Percentiles rank a stretch among this genome's conserved stretches.
These are phyloP conservation scores for Sporothrix pallida DNA, from an alignment of 2,329 filamentous ascomycete species.

Conservation along the genomic window DNA sequence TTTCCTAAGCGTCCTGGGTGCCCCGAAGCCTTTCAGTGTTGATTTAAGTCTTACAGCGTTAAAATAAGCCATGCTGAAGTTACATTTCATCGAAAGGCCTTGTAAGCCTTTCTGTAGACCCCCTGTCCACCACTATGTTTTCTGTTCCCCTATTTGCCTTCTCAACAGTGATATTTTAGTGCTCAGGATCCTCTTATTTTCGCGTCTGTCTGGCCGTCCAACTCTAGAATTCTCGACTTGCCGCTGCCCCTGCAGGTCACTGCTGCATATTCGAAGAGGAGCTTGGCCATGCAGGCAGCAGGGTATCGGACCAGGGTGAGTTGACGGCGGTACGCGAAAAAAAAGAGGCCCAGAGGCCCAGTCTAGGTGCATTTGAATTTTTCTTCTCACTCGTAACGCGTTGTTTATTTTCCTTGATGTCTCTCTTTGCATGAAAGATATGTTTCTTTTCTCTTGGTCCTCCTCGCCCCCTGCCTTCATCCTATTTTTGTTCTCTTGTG, in stretches of 20 bases:
- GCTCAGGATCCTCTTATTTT: background rate
- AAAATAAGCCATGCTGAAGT: no score
- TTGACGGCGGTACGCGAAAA: conserved; percentile 6
- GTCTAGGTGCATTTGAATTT: background rate
- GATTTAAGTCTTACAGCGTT: no score
- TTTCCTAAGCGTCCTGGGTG: no score
- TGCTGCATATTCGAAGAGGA: conserved; percentile 22
- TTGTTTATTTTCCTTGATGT: background rate
- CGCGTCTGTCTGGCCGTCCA: no score
- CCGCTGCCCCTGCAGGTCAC: conserved; percentile 21
- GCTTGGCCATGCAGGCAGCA: conserved; percentile 4
- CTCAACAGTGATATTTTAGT: conserved; percentile 8
- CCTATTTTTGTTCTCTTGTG: background rate
- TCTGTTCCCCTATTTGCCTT: background rate
- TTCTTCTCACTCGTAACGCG: background rate
- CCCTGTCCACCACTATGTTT: no score
- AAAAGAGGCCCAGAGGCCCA: background rate
- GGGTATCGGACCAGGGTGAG: conserved; percentile 3
- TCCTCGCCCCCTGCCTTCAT: background rate
- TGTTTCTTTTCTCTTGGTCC: background rate
- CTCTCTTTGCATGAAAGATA: background rate
- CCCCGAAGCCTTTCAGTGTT: no score
- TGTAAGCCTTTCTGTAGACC: no score
- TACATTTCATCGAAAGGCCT: no score
- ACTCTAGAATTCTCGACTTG: background rate